Conservation (phyloP, 768 basidiomycete species). For the Phanerochaete sordida region DNA sequence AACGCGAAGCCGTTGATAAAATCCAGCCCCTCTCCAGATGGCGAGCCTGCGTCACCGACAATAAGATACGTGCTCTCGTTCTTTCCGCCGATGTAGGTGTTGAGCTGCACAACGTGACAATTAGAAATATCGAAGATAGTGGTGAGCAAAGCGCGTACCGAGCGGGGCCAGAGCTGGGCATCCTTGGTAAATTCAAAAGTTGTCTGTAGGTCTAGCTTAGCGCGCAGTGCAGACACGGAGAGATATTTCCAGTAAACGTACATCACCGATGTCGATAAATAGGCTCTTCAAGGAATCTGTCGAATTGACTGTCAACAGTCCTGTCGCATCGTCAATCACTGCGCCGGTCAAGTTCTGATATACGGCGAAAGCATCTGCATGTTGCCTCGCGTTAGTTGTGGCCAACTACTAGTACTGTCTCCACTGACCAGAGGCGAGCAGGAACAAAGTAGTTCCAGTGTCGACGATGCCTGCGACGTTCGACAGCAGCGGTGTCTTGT, state of each 20-base stretch:
- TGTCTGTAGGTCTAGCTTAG: slow-evolving; percentile 16
- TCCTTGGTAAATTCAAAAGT: slow-evolving; percentile 36
- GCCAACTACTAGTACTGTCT: neutral
- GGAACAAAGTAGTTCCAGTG: slow-evolving; percentile 29
- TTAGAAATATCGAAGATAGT: neutral
- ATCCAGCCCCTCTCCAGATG: slow-evolving; percentile 10
- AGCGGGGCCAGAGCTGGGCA: slow-evolving; percentile 26
- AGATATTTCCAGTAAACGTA: neutral
- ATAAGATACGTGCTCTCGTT: slow-evolving; percentile 17
- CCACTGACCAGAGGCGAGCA: slow-evolving; percentile 20
- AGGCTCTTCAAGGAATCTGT: slow-evolving; percentile 16
- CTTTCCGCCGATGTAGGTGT: slow-evolving; percentile 23
- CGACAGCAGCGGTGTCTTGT: slow-evolving; percentile 13
- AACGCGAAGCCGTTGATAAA: slow-evolving; percentile 10
- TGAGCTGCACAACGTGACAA: slow-evolving; percentile 3
- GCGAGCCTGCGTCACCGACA: slow-evolving; percentile 3
- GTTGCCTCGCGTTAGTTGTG: neutral
- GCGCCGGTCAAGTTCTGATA: slow-evolving; percentile 20
- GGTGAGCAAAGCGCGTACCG: slow-evolving; percentile 3
- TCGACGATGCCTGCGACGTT: slow-evolving; percentile 26
- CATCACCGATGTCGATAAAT: slow-evolving; percentile 19
- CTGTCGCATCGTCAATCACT: slow-evolving; percentile 11
- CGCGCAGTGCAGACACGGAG: neutral
- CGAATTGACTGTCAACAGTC: slow-evolving; percentile 16
- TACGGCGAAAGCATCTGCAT: slow-evolving; percentile 21